Evolutionary conservation across 2,329 filamentous ascomycete genomes (phyloP).

Genomic region (Arthroderma sp.): DNA sequence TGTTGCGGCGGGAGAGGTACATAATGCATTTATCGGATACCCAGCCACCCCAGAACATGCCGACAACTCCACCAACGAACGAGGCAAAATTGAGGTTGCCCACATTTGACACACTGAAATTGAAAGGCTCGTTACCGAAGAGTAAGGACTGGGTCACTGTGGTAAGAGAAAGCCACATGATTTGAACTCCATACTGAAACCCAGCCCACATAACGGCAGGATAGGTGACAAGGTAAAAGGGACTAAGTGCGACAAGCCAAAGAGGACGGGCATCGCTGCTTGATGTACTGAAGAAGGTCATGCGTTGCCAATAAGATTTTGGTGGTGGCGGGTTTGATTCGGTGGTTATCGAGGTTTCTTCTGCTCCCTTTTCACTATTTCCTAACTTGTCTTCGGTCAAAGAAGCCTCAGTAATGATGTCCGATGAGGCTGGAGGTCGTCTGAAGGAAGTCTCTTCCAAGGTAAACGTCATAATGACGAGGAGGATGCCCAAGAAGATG

Average conservation of each 20-base stretch:
- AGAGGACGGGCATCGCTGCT: slow-evolving; percentile 11
- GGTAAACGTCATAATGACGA: slow-evolving; percentile 19
- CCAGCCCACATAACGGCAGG: slow-evolving; percentile 18
- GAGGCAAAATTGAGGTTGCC: slow-evolving; percentile 19
- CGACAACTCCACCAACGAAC: slow-evolving; percentile 29
- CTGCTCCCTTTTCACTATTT: slow-evolving; percentile 1
- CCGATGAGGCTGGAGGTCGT: slow-evolving; percentile 14
- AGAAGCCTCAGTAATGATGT: slow-evolving; percentile 1
- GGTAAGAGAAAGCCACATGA: slow-evolving; percentile 20
- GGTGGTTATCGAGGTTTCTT: not conserved
- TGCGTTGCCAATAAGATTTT: slow-evolving; percentile 32
- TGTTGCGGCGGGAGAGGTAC: slow-evolving; percentile 22
- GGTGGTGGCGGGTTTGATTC: slow-evolving; percentile 11
- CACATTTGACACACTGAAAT: slow-evolving; percentile 17
- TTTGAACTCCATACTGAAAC: slow-evolving; percentile 17
- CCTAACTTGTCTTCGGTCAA: slow-evolving; percentile 4
- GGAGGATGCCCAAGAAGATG: slow-evolving; percentile 27
- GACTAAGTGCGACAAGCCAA: slow-evolving; percentile 19
- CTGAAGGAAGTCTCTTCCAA: not conserved
- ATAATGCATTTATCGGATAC: slow-evolving; percentile 27
- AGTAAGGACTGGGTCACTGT: slow-evolving; percentile 21
- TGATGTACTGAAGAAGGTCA: slow-evolving; percentile 21
- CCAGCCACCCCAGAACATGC: slow-evolving; percentile 20
- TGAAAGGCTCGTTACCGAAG: slow-evolving; percentile 17
- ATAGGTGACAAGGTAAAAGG: slow-evolving; percentile 18